Base-by-base conservation (phyloP, 2,329 filamentous ascomycete species). In the Ilyonectria robusta region DNA sequence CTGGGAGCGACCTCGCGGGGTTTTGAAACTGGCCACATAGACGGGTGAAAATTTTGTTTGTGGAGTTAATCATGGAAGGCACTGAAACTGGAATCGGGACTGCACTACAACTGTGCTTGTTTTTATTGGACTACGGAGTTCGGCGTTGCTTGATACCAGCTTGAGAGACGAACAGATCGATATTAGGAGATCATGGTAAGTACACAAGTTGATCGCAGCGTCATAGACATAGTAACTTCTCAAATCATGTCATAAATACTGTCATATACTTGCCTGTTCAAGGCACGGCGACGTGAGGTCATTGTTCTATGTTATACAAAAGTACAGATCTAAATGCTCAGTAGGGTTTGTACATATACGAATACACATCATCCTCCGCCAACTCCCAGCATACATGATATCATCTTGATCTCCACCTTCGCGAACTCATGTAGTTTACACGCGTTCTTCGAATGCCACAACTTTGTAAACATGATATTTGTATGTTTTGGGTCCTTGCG, bases 121-220 rank as follows among this genome's bases (percentile, higher is more conserved):
- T 19, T 54, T 54, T 37, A 19, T 51, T 48, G 21, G 15, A 15
- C 57, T 44, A 35, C 35, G 29, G 40, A 23, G 50, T 44, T 26
- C n/a, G 64, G 59, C 59, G 59, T 67, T 64, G 35, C 44, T 64
- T 23, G 48, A 67, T 67, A 67, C 60, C 60, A 60, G 46, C 37
- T 55, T 55, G 29, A 42, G 37, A 53, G 42, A 54, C 31, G 40
- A 57, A 19, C 8, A 40, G 15, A 9, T 48, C 17, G 15, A 21
- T 26, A 21, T 13, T 13, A 21, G 11, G 37, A 35, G 19, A 5
- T 23, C 15, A 23, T n/a, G 8, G 29, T 33, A 29, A n/a, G 6
- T 31, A 40, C 15, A 23, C 35, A 51, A 29, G 4, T 29, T 44
- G 13, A 53, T 40, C 19, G 26, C 19, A 19, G 21, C 29, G n/a